These are phyloP conservation scores for Musa beccarii DNA, from an alignment of 176 grass and related monocot genomes.

Conservation along the genomic window DNA sequence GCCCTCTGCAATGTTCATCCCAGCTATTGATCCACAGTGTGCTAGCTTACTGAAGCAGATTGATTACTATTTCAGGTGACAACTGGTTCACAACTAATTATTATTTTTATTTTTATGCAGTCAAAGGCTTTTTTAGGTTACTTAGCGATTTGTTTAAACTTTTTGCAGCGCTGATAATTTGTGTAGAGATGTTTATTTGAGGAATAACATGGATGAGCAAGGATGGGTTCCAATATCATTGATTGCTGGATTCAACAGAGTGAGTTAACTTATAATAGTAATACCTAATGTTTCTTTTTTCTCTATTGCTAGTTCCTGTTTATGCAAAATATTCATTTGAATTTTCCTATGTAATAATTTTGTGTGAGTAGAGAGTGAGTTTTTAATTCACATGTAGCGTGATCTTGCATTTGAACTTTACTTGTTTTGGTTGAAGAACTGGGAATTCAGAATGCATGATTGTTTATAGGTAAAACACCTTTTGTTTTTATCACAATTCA, in stretches of 20 bases:
- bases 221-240: slow-evolving; percentile 79
- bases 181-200: slow-evolving; percentile 69
- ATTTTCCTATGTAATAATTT: background rate
- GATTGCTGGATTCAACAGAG: slow-evolving; percentile 87
- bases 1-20: slow-evolving; percentile 37
- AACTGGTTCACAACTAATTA: background rate
- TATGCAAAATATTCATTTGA: background rate
- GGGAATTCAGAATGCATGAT: too few species aligned
- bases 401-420: background rate
- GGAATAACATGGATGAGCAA: slow-evolving; percentile 72
- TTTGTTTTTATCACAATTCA: background rate
- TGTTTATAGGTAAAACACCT: too few species aligned
- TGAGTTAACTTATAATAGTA: slow-evolving; percentile 12
- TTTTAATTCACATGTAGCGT: background rate
- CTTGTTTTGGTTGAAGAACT: background rate
- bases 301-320: background rate
- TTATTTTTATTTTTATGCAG: background rate
- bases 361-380: background rate
- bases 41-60: slow-evolving; percentile 66
- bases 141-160: slow-evolving; percentile 20
- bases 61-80: slow-evolving; percentile 95
- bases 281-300: background rate
- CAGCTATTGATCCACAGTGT: slow-evolving; percentile 20
- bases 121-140: slow-evolving; percentile 1
- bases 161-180: slow-evolving; percentile 77